phyloP scores from a whole-genome alignment of 2,329 filamentous ascomycete genomes.

The Capronia epimyces region DNA sequence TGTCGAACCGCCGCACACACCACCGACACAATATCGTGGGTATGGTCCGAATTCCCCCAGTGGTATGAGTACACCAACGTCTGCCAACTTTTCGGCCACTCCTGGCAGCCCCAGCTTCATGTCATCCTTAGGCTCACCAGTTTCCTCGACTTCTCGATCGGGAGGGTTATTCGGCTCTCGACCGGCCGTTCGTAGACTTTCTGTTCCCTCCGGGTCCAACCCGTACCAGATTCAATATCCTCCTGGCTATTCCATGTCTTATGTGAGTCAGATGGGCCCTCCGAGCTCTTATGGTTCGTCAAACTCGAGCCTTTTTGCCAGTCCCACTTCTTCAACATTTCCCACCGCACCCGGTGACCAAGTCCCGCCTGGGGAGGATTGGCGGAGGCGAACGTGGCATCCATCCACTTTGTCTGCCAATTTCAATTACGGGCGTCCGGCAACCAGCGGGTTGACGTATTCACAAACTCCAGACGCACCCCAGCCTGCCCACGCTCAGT shows the following conservation, averaged over 20 bases:
- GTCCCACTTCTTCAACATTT: constrained; percentile 61
- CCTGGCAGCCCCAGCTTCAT: constrained; percentile 72
- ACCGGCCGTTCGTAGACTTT: constrained; percentile 68
- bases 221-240: constrained; percentile 58
- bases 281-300: constrained; percentile 54
- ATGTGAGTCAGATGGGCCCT: constrained; percentile 47
- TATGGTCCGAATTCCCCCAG: constrained; percentile 64
- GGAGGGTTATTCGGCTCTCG: constrained; percentile 68
- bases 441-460: constrained; percentile 68
- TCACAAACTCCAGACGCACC: constrained; percentile 65
- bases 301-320: constrained; percentile 58
- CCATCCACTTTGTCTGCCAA: constrained; percentile 61
- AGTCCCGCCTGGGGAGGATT: constrained; percentile 61
- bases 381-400: constrained; percentile 85
- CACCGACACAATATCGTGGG: constrained; percentile 58
- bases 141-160: constrained; percentile 61
- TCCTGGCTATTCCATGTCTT: constrained; percentile 18
- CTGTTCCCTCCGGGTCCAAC: constrained; percentile 69
- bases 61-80: constrained; percentile 76
- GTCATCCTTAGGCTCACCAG: constrained; percentile 65
- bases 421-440: constrained; percentile 52
- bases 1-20: constrained; percentile 62
- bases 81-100: constrained; percentile 71
- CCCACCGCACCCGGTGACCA: constrained; percentile 44
- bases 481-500: constrained; percentile 51